Evolutionary conservation across 306 rosid genomes (phyloP).

Genomic region (Geum urbanum): DNA sequence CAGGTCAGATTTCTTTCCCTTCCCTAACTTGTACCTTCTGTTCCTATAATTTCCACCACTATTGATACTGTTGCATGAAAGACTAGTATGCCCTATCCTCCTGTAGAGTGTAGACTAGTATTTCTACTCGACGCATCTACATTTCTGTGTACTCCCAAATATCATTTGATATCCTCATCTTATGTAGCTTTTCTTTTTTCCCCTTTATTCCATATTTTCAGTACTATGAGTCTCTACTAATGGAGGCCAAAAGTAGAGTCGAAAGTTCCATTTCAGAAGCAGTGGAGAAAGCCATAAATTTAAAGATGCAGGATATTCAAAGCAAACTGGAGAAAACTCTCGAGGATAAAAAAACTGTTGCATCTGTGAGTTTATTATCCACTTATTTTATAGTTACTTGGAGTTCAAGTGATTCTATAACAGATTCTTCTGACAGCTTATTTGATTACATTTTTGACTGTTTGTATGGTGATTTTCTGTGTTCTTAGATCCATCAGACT

Average conservation of each 20-base stretch:
- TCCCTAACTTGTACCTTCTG: not conserved
- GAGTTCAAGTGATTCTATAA: not conserved
- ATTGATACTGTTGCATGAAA: not conserved
- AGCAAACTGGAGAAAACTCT: slow-evolving; percentile 55
- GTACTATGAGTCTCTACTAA: slow-evolving; percentile 68
- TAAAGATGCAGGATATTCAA: slow-evolving; percentile 66
- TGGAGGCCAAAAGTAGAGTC: slow-evolving; percentile 64
- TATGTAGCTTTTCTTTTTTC: not conserved
- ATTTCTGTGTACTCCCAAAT: not conserved
- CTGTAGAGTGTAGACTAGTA: not conserved
- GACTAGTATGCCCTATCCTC: not conserved
- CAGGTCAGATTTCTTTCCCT: slow-evolving; percentile 46
- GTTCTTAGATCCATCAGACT: slow-evolving; percentile 50
- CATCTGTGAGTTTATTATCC: slow-evolving; percentile 42
- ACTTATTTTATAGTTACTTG: not conserved
- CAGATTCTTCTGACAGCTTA: slow-evolving; percentile 5
- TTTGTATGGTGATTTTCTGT: slow-evolving; percentile 20
- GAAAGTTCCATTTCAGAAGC: slow-evolving; percentile 64
- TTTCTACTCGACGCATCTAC: not conserved
- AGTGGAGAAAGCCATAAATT: slow-evolving; percentile 63
- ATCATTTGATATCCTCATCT: not conserved
- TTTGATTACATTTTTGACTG: not conserved
- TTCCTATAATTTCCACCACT: not conserved
- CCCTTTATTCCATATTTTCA: slow-evolving; percentile 26
- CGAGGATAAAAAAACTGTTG: slow-evolving; percentile 53